These are phyloP conservation scores for Taphrina confusa DNA, from an alignment of 1,139 yeast genomes.

Conservation along the genomic window DNA sequence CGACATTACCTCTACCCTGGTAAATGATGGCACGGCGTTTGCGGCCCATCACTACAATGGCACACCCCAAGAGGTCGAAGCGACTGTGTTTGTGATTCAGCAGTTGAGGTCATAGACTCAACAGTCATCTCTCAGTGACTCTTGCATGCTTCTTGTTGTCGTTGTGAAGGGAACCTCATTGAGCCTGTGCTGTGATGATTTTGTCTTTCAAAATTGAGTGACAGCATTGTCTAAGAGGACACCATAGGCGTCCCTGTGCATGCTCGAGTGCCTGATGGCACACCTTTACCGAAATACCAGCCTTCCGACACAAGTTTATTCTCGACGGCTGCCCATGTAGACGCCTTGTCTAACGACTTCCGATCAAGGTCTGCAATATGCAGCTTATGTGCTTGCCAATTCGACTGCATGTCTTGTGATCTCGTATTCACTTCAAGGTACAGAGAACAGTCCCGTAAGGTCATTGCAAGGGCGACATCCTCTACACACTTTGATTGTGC, in stretches of 20 bases:
- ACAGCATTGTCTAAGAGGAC: too few relatives aligned
- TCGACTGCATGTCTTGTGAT: neutral
- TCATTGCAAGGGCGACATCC: slow-evolving; percentile 19
- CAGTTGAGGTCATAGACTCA: slow-evolving; percentile 5
- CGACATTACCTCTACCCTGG: neutral
- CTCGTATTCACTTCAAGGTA: neutral
- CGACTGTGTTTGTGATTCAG: slow-evolving; percentile 16
- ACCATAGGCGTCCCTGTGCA: neutral
- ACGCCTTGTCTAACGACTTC: slow-evolving; percentile 3
- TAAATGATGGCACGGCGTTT: neutral
- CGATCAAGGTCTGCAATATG: slow-evolving; percentile 25
- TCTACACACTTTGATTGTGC: neutral
- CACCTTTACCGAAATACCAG: slow-evolving; percentile 16
- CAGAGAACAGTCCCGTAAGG: slow-evolving; percentile 30
- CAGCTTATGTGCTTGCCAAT: neutral
- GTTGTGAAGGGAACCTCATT: too few relatives aligned
- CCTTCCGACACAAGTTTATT: neutral
- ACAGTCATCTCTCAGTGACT: neutral
- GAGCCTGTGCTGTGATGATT: too few relatives aligned
- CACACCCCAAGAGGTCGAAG: slow-evolving; percentile 14
- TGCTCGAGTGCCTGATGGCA: neutral
- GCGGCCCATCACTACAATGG: slow-evolving; percentile 15
- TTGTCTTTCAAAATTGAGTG: too few relatives aligned
- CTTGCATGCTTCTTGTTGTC: too few relatives aligned
- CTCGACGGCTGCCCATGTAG: slow-evolving; percentile 7